Conservation (phyloP, 2,329 filamentous ascomycete genomes). For the Epichloe sp. region DNA sequence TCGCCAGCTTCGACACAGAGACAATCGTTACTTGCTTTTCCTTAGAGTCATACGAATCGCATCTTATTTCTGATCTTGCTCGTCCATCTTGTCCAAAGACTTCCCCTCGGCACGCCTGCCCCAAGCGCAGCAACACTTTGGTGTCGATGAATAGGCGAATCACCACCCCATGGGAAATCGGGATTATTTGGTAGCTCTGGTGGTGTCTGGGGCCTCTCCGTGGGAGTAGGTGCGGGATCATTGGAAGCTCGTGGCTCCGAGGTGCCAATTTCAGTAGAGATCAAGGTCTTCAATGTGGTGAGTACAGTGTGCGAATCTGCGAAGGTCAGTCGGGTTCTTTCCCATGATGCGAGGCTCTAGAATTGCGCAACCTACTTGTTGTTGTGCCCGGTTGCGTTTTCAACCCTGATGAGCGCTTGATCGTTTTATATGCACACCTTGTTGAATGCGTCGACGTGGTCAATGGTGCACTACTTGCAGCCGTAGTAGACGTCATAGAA, state of each 20-base stretch:
- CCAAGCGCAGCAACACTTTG: constrained; percentile 16
- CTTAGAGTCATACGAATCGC: background rate
- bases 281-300: constrained; percentile 6
- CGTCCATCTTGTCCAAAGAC: constrained; percentile 3
- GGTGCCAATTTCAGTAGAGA: constrained; percentile 3
- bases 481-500: background rate
- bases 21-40: background rate
- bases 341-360: background rate
- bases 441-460: background rate
- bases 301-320: constrained; percentile 1
- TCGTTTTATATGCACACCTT: background rate
- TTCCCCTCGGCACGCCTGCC: constrained; percentile 9
- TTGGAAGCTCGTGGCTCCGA: background rate
- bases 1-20: background rate
- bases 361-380: background rate
- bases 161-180: constrained; percentile 24
- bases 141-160: constrained; percentile 23
- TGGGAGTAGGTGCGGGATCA: constrained; percentile 10
- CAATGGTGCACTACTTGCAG: background rate
- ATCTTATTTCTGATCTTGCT: background rate
- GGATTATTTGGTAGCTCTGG: constrained; percentile 16
- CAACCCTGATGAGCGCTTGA: background rate
- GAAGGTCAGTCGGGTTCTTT: background rate
- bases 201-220: constrained; percentile 1
- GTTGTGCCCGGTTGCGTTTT: background rate